phyloP scores from a whole-genome alignment of 306 rosid species.

The Trifolium fragiferum region DNA sequence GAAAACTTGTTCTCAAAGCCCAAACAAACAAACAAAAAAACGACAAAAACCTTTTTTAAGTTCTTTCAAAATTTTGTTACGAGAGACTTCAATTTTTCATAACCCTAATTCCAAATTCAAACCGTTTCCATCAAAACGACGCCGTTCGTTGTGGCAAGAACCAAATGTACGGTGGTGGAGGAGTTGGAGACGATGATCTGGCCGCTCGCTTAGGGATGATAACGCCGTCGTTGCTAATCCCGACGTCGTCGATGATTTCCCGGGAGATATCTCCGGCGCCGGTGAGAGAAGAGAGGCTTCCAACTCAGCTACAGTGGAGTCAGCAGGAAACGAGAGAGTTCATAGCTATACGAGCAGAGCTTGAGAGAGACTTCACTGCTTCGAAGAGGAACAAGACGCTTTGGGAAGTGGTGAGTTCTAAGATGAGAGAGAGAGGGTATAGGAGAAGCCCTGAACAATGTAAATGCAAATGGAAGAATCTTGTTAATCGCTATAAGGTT shows the following conservation, averaged over 20 bases:
- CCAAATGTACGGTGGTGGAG: conserved; percentile 55
- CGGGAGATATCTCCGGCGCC: conserved; percentile 38
- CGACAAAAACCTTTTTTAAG: background rate
- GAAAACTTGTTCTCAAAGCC: conserved; percentile 26
- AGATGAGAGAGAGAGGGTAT: conserved; percentile 72
- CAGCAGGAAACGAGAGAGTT: conserved; percentile 81
- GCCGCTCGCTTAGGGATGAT: conserved; percentile 51
- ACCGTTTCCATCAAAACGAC: conserved; percentile 14
- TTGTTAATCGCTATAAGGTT: conserved; percentile 92
- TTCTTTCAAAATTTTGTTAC: background rate
- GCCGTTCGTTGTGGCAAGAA: conserved; percentile 1
- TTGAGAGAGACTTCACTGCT: conserved; percentile 67
- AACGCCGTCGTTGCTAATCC: conserved; percentile 45
- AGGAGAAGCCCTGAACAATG: conserved; percentile 87
- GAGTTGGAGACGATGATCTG: conserved; percentile 40
- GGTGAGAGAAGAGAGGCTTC: conserved; percentile 46
- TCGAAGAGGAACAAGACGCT: conserved; percentile 71
- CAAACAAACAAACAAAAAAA: background rate
- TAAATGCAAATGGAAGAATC: conserved; percentile 97
- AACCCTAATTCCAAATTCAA: conserved; percentile 46
- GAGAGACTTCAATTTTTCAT: background rate
- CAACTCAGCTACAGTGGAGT: conserved; percentile 81
- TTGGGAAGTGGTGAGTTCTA: conserved; percentile 82
- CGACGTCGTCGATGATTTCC: conserved; percentile 38
- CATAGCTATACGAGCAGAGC: conserved; percentile 76